Percentiles rank a stretch among this genome's conserved stretches.
phyloP scores from a whole-genome alignment of 139 green algal species.

The Chlamydomonas sphaeroides region DNA sequence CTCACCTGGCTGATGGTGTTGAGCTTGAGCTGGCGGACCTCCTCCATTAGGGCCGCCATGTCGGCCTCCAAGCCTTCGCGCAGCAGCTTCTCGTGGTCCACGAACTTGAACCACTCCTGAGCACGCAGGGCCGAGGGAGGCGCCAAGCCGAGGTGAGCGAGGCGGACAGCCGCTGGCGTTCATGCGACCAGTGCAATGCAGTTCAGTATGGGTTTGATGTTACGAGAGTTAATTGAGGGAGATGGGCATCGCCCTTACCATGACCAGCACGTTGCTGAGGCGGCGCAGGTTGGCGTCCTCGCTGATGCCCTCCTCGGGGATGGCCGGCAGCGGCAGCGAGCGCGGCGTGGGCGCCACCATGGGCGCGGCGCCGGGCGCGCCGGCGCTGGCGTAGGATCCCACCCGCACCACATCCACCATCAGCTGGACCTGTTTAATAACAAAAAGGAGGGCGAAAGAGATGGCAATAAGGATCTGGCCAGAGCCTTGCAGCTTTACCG shows the following conservation, averaged over 20 bases:
- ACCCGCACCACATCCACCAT: slow-evolving; percentile 59
- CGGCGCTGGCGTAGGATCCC: slow-evolving; percentile 33
- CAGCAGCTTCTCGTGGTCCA: slow-evolving; percentile 71
- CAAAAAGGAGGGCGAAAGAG: no score
- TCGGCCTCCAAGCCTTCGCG: slow-evolving; percentile 59
- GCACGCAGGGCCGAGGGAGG: no score
- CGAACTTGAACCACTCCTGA: slow-evolving; percentile 65
- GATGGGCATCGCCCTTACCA: slow-evolving; percentile 10
- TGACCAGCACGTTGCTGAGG: slow-evolving; percentile 38
- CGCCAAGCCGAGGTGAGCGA: no score
- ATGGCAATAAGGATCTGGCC: no score
- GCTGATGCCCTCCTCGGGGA: neutral
- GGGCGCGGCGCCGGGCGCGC: slow-evolving; percentile 11
- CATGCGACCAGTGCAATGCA: no score
- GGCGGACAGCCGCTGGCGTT: no score
- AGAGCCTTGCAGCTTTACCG: no score
- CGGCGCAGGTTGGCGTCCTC: slow-evolving; percentile 52
- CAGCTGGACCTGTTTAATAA: slow-evolving; percentile 44
- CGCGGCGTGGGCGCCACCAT: slow-evolving; percentile 28
- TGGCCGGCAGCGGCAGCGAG: slow-evolving; percentile 28
- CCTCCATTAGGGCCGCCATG: slow-evolving; percentile 57
- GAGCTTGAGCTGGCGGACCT: slow-evolving; percentile 58
- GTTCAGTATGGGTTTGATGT: no score
- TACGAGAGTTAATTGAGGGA: no score
- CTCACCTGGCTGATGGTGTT: slow-evolving; percentile 66